Evolutionary conservation across 2,329 filamentous ascomycete species (phyloP).

Genomic region (Myriosclerotinia duriaeana): DNA sequence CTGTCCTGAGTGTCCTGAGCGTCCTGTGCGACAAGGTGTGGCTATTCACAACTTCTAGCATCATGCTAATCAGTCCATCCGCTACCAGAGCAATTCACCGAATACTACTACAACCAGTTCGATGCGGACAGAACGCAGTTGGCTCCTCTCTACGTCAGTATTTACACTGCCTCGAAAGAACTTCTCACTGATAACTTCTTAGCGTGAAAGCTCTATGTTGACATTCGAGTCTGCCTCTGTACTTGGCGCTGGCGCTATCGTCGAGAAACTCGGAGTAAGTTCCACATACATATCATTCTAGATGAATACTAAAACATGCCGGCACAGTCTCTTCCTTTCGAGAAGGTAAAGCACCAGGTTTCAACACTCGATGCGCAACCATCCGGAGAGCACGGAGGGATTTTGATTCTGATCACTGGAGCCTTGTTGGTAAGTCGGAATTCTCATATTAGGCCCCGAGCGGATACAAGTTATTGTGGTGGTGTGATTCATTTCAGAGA

Average conservation of each 20-base stretch:
- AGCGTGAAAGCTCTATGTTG: constrained; percentile 86
- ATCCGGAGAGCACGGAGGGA: constrained; percentile 62
- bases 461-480: constrained; percentile 23
- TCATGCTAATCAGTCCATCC: constrained; percentile 31
- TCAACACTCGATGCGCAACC: constrained; percentile 83
- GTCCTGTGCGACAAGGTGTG: neutral
- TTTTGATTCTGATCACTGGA: constrained; percentile 87
- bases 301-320: constrained; percentile 24
- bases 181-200: constrained; percentile 32
- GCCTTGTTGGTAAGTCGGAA: constrained; percentile 67
- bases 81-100: constrained; percentile 74
- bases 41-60: constrained; percentile 13
- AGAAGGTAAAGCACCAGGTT: constrained; percentile 76
- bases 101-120: constrained; percentile 89
- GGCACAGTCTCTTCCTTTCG: constrained; percentile 70
- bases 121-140: constrained; percentile 68
- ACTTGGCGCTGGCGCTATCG: constrained; percentile 64
- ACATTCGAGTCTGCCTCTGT: constrained; percentile 78
- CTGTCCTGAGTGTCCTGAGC: neutral
- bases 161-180: constrained; percentile 24
- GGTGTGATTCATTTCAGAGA: constrained; percentile 2
- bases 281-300: neutral
- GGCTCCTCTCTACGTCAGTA: constrained; percentile 74
- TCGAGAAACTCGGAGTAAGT: constrained; percentile 77
- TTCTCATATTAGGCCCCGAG: neutral